Base-by-base conservation (phyloP, 1,284 basidiomycete genomes). In the Cutaneotrichosporon curvatum region DNA sequence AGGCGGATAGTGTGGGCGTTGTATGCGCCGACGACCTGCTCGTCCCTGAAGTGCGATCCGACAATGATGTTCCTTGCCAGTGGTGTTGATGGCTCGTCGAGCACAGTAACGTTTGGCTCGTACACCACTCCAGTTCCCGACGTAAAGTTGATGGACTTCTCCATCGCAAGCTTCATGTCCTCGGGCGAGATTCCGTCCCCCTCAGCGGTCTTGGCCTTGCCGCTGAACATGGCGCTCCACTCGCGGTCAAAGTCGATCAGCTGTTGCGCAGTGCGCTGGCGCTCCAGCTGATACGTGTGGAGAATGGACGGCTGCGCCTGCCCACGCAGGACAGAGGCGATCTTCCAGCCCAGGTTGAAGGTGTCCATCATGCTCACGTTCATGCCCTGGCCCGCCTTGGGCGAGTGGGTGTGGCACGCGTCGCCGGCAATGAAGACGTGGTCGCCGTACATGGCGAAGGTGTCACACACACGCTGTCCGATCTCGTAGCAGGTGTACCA, bases 211-310 rank as follows among this genome's bases (percentile, higher is more conserved):
- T 48, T 48, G 8, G 84, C 81, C 68, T 86, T 87, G 37, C 80
- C 82, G 15, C 84, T 86, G 68, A 88, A 87, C 19, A 89, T 70
- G 11, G 78, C 75, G 2, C 84, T 78, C 61, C 82, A 87, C 56
- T 82, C 72, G 64, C 81, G 81, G 68, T 91, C 87, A 57, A 88
- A 88, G 48, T 79, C 66, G 57, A 90, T 89, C 45, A 91, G 75
- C 55, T 88, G 83, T 65, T 84, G 50, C 9, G 56, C 56, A 11
- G 54, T 53, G 32, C 50, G 45, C 36, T 53, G 53, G n/a, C 56
- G 41, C 38, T 58, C 56, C 25, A 47, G 38, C 25, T 51, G 45
- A 46, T 51, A 58, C 2, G 87, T 88, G 58, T 81, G 76, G 19
- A 91, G 70, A 11, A 91, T 68, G 0, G 78, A 78, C 2, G 76